A percentile compares a stretch with the other conserved stretches of the same genome.
Evolutionary conservation across 768 basidiomycete genomes (phyloP).

Genomic region (Cystofilobasidium ferigula): DNA sequence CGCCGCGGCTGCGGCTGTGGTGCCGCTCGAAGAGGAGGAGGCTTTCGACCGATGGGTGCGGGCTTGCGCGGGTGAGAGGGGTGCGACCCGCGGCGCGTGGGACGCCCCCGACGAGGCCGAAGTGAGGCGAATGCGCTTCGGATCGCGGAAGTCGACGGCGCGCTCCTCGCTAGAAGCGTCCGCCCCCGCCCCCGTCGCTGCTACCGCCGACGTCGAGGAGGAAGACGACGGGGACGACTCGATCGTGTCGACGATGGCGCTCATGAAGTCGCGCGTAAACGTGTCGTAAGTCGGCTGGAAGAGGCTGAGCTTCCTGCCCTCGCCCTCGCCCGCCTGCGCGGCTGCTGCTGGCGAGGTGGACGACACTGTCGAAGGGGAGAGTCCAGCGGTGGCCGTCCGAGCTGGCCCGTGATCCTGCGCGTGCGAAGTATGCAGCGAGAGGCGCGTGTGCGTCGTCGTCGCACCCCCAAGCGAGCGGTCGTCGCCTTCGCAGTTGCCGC

Average conservation of each 20-base stretch:
- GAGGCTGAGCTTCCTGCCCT: conserved; percentile 39
- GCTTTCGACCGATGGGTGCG: background rate
- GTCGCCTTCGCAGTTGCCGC: conserved; percentile 1
- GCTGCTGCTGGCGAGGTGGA: background rate
- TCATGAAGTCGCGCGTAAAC: conserved; percentile 85
- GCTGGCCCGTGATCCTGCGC: background rate
- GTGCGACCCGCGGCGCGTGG: conserved; percentile 2
- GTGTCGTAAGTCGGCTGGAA: conserved; percentile 96
- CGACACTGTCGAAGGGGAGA: background rate
- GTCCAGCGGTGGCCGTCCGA: background rate
- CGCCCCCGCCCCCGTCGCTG: too few species aligned
- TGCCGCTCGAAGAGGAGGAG: background rate
- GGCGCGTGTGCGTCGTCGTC: background rate
- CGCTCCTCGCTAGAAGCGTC: too few species aligned
- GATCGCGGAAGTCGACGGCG: conserved; percentile 15
- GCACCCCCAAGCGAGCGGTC: background rate
- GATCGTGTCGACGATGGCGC: conserved; percentile 86
- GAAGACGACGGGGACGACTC: conserved; percentile 41
- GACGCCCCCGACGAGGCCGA: background rate
- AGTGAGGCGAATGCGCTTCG: conserved; percentile 67
- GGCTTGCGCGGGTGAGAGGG: too few species aligned
- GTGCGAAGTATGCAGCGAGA: background rate
- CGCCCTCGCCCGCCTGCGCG: background rate
- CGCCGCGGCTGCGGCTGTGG: background rate
- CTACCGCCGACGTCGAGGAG: conserved; percentile 1